Evolutionary conservation across 768 basidiomycete genomes (phyloP).

Genomic region (Flagelloscypha sp.): DNA sequence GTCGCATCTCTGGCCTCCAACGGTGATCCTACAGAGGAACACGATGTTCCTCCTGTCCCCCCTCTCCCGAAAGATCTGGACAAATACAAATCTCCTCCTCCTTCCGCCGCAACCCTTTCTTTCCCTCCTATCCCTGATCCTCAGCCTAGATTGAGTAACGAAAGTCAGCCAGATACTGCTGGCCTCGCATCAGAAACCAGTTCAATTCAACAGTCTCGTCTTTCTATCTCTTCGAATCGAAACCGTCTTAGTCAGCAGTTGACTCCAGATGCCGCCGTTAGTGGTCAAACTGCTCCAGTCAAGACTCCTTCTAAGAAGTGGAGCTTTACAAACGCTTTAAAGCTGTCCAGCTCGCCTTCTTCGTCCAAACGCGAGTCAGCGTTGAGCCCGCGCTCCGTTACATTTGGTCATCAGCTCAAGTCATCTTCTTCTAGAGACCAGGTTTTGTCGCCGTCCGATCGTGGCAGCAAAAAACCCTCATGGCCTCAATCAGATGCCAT

Average conservation of each 20-base stretch:
- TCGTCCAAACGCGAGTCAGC: slow-evolving; percentile 41
- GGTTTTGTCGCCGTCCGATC: slow-evolving; percentile 32
- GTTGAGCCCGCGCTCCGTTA: slow-evolving; percentile 58
- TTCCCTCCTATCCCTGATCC: slow-evolving; percentile 36
- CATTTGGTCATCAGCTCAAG: slow-evolving; percentile 58
- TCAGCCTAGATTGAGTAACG: no score
- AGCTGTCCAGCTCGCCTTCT: slow-evolving; percentile 58
- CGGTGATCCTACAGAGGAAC: slow-evolving; percentile 53
- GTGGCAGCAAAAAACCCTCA: slow-evolving; percentile 45
- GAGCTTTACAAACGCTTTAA: slow-evolving; percentile 85
- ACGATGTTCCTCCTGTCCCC: slow-evolving; percentile 83
- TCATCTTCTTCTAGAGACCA: slow-evolving; percentile 67
- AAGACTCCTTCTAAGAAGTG: slow-evolving; percentile 94
- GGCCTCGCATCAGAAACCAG: no score
- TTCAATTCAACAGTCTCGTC: no score
- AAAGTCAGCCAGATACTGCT: no score
- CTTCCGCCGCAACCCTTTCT: slow-evolving; percentile 44
- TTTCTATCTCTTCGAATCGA: no score
- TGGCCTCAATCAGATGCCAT: slow-evolving; percentile 65
- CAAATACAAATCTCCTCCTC: slow-evolving; percentile 63
- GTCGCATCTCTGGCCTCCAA: slow-evolving; percentile 50
- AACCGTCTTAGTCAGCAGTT: no score
- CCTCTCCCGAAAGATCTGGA: slow-evolving; percentile 86
- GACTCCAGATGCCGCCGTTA: no score
- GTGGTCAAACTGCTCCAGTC: no score